Evolutionary conservation across 257 asterid genomes (phyloP), one percentile per base, ranked within the genome.

Genomic region (Solanum pennellii): DNA sequence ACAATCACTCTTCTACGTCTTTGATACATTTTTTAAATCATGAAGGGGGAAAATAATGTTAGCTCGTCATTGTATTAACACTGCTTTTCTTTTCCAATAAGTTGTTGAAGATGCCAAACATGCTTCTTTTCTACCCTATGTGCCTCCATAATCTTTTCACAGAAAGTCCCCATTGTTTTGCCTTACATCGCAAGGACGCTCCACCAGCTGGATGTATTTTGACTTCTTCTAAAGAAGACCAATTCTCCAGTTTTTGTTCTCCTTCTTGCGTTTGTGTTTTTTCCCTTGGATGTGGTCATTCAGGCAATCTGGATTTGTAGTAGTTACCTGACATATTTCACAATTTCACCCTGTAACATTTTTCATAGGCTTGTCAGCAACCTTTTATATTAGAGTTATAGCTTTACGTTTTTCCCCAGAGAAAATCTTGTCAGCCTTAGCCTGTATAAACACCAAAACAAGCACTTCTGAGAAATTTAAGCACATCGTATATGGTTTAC

Each of bases 111-210:
- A 29, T 15, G 42, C 76, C 41, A 12, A 12, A 20, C 42, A 83
- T 94, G 98, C 80, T 88, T 91, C 89, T 90, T 95, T 74, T 96
- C 96, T 12, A 27, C 77, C 37, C 18, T 59, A 86, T 95, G 97
- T 29, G 7, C 47, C 29, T 89, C 83, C 92, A 91, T 86, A 15
- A n/a, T 90, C 16, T 66, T 87, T 33, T 11, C n/a, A 65, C 86
- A 37, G 49, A 12, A n/a, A 20, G 88, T 88, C 14, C 91, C 89
- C 7, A 52, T 52, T 52, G 4, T 16, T 52, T 52, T 52, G 0
- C 10, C 6, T 52, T 52, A 16, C 10, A 52, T 52, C 23, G 1
- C 62, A 52, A 16, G 62, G 23, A 52, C 10, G 2, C 65, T 59
- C 86, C 25, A 27, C 39, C 80, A 59, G 65, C 23, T 52, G 29